Conservation (phyloP, 2,329 filamentous ascomycete genomes). For the Coleophoma crateriformis region DNA sequence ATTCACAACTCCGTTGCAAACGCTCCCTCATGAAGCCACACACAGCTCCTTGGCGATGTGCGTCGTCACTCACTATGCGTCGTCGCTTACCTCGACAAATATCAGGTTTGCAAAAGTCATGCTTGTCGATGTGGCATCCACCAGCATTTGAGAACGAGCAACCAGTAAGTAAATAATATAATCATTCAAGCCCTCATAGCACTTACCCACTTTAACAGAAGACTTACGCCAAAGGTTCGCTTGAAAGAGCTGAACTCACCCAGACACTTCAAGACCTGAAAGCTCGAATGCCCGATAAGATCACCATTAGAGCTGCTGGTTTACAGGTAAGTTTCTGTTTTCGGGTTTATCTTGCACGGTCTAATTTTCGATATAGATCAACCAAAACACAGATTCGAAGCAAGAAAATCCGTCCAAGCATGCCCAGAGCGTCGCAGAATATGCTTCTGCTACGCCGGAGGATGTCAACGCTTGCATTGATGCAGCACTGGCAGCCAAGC, state of each 20-base stretch:
- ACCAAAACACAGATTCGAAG: neutral
- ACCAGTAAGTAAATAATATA: no score
- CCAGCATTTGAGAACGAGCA: no score
- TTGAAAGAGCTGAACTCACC: neutral
- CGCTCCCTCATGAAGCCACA: no score
- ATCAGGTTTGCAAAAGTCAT: no score
- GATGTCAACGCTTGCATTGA: constrained; percentile 77
- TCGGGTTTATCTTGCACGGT: neutral
- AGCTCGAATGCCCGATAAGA: neutral
- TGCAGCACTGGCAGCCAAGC: constrained; percentile 74
- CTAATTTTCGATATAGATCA: neutral
- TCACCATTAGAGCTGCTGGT: neutral
- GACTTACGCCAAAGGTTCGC: neutral
- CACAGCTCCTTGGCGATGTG: no score
- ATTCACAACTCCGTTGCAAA: no score
- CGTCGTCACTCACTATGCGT: no score
- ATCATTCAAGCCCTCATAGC: no score
- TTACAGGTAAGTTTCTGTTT: neutral
- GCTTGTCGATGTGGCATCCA: no score
- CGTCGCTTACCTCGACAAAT: no score
- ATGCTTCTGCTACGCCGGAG: constrained; percentile 69
- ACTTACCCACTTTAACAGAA: no score
- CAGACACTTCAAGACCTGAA: neutral
- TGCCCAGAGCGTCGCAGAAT: constrained; percentile 66
- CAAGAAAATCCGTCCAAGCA: constrained; percentile 41